phyloP scores from a whole-genome alignment of 2,329 filamentous ascomycete genomes.

The Orbilia quercus region DNA sequence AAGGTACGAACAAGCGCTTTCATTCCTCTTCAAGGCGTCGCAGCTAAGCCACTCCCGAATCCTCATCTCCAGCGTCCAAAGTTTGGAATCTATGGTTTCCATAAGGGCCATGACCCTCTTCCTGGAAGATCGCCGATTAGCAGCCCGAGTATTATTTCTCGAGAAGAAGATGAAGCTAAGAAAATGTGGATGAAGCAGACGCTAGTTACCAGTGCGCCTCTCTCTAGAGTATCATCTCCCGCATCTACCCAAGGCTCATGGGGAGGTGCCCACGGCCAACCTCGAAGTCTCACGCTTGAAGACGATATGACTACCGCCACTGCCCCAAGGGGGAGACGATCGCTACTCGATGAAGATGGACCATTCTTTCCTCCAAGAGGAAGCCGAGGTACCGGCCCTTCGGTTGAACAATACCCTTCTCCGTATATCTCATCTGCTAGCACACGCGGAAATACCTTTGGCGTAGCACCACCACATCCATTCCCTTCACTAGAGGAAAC shows the following conservation, averaged over 20 bases:
- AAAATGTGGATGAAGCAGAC: conserved; percentile 54
- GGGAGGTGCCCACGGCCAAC: conserved; percentile 17
- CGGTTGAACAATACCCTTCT: conserved; percentile 43
- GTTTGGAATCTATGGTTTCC: conserved; percentile 54
- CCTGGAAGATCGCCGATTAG: conserved; percentile 50
- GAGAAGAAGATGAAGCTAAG: conserved; percentile 48
- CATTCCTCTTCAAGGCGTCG: conserved; percentile 41
- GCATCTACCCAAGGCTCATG: conserved; percentile 45
- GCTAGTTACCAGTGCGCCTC: conserved; percentile 44
- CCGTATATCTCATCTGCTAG: conserved; percentile 41
- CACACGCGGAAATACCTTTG: conserved; percentile 38
- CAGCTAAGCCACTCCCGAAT: conserved; percentile 54
- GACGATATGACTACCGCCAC: conserved; percentile 30
- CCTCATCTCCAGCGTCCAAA: conserved; percentile 52
- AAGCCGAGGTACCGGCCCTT: conserved; percentile 13
- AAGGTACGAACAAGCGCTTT: conserved; percentile 53
- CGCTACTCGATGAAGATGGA: conserved; percentile 40
- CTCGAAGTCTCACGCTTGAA: conserved; percentile 44
- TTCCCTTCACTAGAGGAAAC: conserved; percentile 47
- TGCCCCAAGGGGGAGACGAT: conserved; percentile 29
- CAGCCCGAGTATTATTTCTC: conserved; percentile 49
- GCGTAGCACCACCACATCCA: conserved; percentile 30
- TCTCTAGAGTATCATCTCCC: conserved; percentile 48
- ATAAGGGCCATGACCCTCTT: conserved; percentile 28
- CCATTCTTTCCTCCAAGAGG: conserved; percentile 47